Percentiles rank a stretch among this genome's conserved stretches.
Evolutionary conservation across 2,329 filamentous ascomycete species (phyloP).

Genomic region (Niveomyces coronatus): DNA sequence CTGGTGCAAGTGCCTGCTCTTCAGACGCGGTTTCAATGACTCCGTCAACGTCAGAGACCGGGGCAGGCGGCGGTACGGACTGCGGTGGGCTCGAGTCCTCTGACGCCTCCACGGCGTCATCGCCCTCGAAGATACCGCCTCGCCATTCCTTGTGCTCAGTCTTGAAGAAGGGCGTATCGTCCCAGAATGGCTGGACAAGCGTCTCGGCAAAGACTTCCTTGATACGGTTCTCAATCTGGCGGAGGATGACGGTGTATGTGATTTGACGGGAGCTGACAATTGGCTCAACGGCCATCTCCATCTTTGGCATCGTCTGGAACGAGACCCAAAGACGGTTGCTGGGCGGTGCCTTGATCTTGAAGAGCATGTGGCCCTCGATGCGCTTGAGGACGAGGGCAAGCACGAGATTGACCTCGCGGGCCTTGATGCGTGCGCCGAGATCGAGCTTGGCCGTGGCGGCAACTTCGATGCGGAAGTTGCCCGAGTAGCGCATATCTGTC

Average conservation of each 20-base stretch:
- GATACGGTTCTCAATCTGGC: slow-evolving; percentile 90
- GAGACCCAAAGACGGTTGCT: slow-evolving; percentile 95
- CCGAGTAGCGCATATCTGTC: slow-evolving; percentile 78
- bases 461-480: slow-evolving; percentile 81
- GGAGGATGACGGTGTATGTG: slow-evolving; percentile 82
- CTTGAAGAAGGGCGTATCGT: slow-evolving; percentile 83
- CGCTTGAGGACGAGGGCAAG: slow-evolving; percentile 77
- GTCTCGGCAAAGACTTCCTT: slow-evolving; percentile 91
- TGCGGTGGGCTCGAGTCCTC: background rate
- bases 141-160: slow-evolving; percentile 69
- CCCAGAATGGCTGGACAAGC: slow-evolving; percentile 87
- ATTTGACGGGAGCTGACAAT: slow-evolving; percentile 94
- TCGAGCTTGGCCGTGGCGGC: slow-evolving; percentile 90
- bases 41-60: background rate
- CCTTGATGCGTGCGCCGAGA: slow-evolving; percentile 77
- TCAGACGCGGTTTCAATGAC: background rate
- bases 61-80: background rate
- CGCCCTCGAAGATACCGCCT: slow-evolving; percentile 68
- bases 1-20: slow-evolving; percentile 19
- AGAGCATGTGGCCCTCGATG: slow-evolving; percentile 72
- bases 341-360: slow-evolving; percentile 87
- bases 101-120: slow-evolving; percentile 31
- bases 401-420: slow-evolving; percentile 79
- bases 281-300: slow-evolving; percentile 90
- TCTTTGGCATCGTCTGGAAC: slow-evolving; percentile 86